Evolutionary conservation across 345 rosid species (phyloP).

Genomic region (Gossypium bickii): DNA sequence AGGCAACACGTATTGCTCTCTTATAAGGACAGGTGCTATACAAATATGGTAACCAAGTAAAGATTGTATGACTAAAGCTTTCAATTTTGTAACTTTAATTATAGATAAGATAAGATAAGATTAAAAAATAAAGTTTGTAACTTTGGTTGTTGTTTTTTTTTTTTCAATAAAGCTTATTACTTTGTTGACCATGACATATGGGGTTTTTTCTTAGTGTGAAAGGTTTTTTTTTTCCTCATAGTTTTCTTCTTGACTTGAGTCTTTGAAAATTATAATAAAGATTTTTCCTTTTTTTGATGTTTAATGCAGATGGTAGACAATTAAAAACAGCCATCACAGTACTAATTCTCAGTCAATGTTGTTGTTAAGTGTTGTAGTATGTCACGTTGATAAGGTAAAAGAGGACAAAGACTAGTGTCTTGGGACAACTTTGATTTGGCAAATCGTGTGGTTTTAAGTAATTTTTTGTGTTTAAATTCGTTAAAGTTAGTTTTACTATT

Average conservation of each 20-base stretch:
- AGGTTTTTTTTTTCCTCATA: not conserved
- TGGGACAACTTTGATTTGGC: no score
- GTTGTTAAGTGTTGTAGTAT: not conserved
- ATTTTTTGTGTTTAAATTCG: no score
- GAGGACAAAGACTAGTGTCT: no score
- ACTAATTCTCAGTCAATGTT: not conserved
- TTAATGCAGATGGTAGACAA: not conserved
- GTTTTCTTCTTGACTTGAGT: not conserved
- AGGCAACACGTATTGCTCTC: conserved; percentile 10
- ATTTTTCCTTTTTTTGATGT: not conserved
- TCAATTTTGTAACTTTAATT: no score
- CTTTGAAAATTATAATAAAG: not conserved
- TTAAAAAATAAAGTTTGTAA: no score
- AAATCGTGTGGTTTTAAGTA: no score
- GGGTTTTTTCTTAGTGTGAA: not conserved
- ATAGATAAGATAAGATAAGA: not conserved
- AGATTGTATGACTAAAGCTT: not conserved
- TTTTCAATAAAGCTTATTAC: no score
- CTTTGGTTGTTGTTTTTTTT: no score
- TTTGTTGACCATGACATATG: no score
- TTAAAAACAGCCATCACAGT: not conserved
- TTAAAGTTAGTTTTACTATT: no score
- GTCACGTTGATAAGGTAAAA: no score
- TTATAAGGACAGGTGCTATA: not conserved
- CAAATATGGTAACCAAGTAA: not conserved